Evolutionary conservation across 441 rosid genomes (phyloP).

Genomic region (Macaranga tanarius): DNA sequence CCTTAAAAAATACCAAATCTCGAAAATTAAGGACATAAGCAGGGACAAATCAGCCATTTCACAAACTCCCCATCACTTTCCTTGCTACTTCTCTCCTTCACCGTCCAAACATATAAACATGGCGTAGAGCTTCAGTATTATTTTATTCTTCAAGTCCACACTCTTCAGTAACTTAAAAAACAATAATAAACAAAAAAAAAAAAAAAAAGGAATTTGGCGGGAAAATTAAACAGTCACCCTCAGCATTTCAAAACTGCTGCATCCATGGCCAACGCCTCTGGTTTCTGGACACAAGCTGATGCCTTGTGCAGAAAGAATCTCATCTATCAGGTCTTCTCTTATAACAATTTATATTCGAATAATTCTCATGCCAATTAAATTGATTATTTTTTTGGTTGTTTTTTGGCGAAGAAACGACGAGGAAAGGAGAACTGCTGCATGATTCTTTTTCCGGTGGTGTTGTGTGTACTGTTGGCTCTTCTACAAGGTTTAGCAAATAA

Average conservation of each 20-base stretch:
- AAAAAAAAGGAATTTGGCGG: no score
- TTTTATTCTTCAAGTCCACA: not conserved
- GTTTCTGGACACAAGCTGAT: slow-evolving; percentile 73
- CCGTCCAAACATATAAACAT: not conserved
- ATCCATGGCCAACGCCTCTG: slow-evolving; percentile 54
- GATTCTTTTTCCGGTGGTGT: slow-evolving; percentile 59
- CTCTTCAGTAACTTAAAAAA: not conserved
- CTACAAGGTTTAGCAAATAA: slow-evolving; percentile 47
- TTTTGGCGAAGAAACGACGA: slow-evolving; percentile 67
- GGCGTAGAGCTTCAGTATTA: not conserved
- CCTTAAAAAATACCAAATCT: not conserved
- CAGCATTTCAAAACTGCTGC: not conserved
- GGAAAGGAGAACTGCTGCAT: slow-evolving; percentile 63
- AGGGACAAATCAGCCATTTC: not conserved
- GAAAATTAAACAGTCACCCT: slow-evolving; percentile 3
- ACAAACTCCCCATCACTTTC: no score
- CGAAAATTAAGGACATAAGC: not conserved
- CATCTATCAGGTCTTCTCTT: slow-evolving; percentile 66
- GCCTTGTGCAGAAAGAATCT: slow-evolving; percentile 83
- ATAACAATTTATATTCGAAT: not conserved
- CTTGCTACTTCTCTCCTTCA: no score
- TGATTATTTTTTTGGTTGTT: not conserved
- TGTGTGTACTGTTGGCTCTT: slow-evolving; percentile 56
- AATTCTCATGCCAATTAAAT: not conserved
- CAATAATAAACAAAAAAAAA: not conserved